Evolutionary conservation across 306 rosid genomes (phyloP), one percentile per base, ranked within the genome.

Genomic region (Casuarina equisetifolia): DNA sequence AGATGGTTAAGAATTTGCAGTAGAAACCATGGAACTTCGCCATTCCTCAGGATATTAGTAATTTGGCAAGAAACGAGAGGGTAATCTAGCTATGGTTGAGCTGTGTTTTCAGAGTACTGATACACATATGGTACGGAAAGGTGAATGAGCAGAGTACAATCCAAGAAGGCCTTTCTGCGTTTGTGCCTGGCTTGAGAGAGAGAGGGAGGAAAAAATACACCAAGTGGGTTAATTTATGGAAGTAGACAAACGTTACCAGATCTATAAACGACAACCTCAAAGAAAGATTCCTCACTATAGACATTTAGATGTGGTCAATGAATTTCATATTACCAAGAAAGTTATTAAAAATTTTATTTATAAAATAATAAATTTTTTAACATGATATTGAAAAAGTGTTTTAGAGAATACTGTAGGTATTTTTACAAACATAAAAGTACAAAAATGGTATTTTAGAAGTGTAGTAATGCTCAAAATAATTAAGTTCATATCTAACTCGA

Each of bases 1-100:
- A 66, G 49, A 69, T 67, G 54, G 70, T 69, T 4, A 78, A 42
- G 71, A 75, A 58, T 72, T 85, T 82, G 64, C 61, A 40, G 44
- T 76, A 67, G 43, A 8, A 15, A 8, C 51, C 44, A 67, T 6
- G 61, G 74, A 76, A 54, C 2, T 45, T 63, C 68, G 38, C 73
- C 79, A 81, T 85, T 80, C 70, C 51, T 66, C 42, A 6, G 35
- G 49, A 66, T 66, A 64, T 16, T 10, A 3, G 48, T 40, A 16
- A 17, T 40, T 36, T 35, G 2, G 19, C 40, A 62, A 62, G 9
- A 35, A 36, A 12, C 40, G 6, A 62, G 9, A 11, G 45, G 36
- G 69, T 4, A 62, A 62, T 9, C 12, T 11, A 13, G 35, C 6
- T 32, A 32, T 39, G 16, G 4, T 10, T 59, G 42, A 6, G 49